Evolutionary conservation across 2,329 filamentous ascomycete genomes (phyloP), one percentile per base, ranked within the genome.

Genomic region (Trichoderma brevicompactum): DNA sequence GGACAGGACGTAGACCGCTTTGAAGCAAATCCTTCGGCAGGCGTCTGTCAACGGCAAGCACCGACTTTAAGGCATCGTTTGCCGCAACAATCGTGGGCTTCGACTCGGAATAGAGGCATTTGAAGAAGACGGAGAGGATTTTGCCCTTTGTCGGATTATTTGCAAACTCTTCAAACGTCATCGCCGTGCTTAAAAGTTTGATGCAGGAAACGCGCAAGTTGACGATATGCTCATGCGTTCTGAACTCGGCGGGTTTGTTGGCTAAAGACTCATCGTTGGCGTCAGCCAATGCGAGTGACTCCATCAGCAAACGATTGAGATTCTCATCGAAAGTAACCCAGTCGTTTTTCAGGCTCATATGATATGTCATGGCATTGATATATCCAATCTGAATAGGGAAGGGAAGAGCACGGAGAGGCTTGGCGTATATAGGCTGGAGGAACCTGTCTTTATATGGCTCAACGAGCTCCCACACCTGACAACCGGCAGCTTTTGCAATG

Each of bases 321-420:
- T 94, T 89, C 56, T 98, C 94, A 70, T 97, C 95, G 75, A 98
- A 97, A 7, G 89, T 87, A 32, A 99, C 88, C 72, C 97, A 94
- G 69, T 95, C 91, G 55, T 90, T 88, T 75, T 96, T 94, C 55
- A 99, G 83, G 65, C 90, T 89, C 80, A 99, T 86, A 74, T 96
- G 96, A 77, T 96, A 99, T 0, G 92, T 97, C 74, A 99, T 93
- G 1, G 95, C 95, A 75, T 99, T 96, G 70, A 99, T 97, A 74
- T 96, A 98, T 4, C 95, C 96, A 70, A 99, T 99, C 79, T 99
- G 96, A 2, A 92, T 94, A 5, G 92, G 85, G 74, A 99, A 99
- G 0, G 95, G 95, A 67, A 99, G 81, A 0, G 95, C 96, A 67
- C 95, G 87, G 19, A 99, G 79, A 13, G 95, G 95, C 76, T 99